Evolutionary conservation across 2,329 filamentous ascomycete genomes (phyloP).

Genomic region (Blumeria graminis): DNA sequence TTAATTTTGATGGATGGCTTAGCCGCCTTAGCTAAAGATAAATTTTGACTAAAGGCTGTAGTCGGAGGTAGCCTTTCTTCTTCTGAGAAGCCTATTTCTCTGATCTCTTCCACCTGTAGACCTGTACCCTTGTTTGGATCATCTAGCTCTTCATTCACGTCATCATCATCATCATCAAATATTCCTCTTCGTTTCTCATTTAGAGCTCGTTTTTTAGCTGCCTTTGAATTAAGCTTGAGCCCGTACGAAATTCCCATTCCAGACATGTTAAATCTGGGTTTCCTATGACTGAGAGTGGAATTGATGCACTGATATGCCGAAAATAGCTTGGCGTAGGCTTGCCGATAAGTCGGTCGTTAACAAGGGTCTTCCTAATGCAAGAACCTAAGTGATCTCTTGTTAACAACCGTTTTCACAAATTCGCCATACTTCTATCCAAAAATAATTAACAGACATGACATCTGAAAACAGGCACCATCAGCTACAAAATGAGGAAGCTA

Average conservation of each 20-base stretch:
- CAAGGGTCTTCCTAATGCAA: no score
- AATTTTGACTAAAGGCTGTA: not conserved
- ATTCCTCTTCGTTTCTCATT: conserved; percentile 26
- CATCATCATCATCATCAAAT: conserved; percentile 29
- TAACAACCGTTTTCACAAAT: no score
- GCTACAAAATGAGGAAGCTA: no score
- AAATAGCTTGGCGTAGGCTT: no score
- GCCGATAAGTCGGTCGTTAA: no score
- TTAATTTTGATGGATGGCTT: conserved; percentile 11
- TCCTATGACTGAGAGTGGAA: no score
- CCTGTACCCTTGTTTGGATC: conserved; percentile 19
- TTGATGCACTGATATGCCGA: no score
- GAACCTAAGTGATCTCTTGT: no score
- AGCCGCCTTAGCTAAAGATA: conserved; percentile 12
- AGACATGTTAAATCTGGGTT: conserved; percentile 14
- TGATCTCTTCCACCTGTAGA: conserved; percentile 29
- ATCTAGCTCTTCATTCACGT: conserved; percentile 21
- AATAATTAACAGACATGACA: no score
- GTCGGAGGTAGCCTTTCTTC: conserved; percentile 7
- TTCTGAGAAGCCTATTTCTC: conserved; percentile 28
- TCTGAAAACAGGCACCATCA: no score
- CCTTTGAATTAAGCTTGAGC: conserved; percentile 35
- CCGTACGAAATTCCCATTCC: conserved; percentile 26
- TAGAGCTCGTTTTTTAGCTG: conserved; percentile 21
- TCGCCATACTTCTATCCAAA: no score